A percentile compares a stretch with the other conserved stretches of the same genome.
Conservation (phyloP, 768 basidiomycete genomes). For the Russula olivacea region DNA sequence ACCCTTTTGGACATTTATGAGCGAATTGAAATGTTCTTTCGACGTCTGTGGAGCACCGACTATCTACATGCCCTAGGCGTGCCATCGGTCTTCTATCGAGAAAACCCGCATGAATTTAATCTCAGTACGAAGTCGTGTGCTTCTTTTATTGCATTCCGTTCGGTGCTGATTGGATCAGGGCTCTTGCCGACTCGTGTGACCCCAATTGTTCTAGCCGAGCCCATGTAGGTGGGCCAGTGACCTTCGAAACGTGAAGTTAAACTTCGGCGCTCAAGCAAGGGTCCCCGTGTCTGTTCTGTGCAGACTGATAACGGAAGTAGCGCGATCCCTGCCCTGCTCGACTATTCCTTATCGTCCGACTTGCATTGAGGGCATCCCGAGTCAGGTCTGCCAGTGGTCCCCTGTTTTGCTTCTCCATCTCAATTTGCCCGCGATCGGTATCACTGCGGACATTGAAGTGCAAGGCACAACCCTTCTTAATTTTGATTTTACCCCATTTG, state of each 20-base stretch:
- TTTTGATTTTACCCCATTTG: background rate
- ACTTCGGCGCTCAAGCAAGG: background rate
- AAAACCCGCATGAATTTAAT: background rate
- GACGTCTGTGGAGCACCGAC: background rate
- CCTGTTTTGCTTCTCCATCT: background rate
- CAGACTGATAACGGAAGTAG: background rate
- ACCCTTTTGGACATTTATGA: no score
- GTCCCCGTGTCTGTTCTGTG: background rate
- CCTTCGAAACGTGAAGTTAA: background rate
- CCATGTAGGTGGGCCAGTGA: background rate
- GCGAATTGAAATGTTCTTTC: no score
- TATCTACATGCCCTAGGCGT: background rate
- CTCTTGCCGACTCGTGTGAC: slow-evolving; percentile 13
- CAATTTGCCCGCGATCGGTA: background rate
- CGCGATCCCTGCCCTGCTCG: background rate
- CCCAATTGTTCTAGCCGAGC: slow-evolving; percentile 2
- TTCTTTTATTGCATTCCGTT: background rate
- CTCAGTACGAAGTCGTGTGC: slow-evolving; percentile 6
- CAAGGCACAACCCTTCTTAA: background rate
- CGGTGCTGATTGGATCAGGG: slow-evolving; percentile 5
- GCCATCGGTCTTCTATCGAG: slow-evolving; percentile 8
- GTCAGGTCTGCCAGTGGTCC: background rate
- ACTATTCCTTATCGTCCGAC: background rate
- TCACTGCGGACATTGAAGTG: slow-evolving; percentile 1
- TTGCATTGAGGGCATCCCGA: no score